Conservation (phyloP, 257 asterid species). For the Striga asiatica region DNA sequence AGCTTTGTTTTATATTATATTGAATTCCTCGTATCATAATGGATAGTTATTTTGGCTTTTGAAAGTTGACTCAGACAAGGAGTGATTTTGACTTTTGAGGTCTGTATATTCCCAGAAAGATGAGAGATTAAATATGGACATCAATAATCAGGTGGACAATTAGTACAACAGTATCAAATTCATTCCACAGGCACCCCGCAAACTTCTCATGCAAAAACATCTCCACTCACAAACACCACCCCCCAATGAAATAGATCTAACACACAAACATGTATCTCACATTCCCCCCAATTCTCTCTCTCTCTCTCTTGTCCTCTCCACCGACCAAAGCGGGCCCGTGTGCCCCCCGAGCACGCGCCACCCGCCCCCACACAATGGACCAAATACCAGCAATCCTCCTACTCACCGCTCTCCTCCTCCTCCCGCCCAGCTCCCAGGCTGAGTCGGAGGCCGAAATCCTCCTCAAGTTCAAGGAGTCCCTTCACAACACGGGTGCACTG, state of each 20-base stretch:
- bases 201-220: conserved; percentile 17
- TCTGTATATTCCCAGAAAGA: too few relatives aligned
- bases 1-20: too few relatives aligned
- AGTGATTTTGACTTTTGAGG: too few relatives aligned
- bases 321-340: conserved; percentile 19
- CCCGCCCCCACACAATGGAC: conserved; percentile 23
- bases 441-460: conserved; percentile 28
- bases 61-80: too few relatives aligned
- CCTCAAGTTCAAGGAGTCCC: conserved; percentile 31
- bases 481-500: conserved; percentile 15
- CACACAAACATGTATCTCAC: conserved; percentile 6
- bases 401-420: not conserved
- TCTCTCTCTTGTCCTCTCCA: not conserved
- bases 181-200: conserved; percentile 13
- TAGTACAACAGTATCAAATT: not conserved
- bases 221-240: conserved; percentile 12
- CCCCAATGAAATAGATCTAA: conserved; percentile 12
- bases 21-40: too few relatives aligned
- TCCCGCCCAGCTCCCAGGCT: not conserved
- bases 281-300: not conserved
- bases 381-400: not conserved
- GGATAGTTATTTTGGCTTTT: too few relatives aligned
- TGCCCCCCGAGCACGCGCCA: conserved; percentile 49
- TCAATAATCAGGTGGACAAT: not conserved
- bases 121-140: too few relatives aligned